Percentiles rank a stretch among this genome's conserved stretches.
phyloP scores from a whole-genome alignment of 371 early-diverging fungal genomes.

The Rhizopus arrhizus region DNA sequence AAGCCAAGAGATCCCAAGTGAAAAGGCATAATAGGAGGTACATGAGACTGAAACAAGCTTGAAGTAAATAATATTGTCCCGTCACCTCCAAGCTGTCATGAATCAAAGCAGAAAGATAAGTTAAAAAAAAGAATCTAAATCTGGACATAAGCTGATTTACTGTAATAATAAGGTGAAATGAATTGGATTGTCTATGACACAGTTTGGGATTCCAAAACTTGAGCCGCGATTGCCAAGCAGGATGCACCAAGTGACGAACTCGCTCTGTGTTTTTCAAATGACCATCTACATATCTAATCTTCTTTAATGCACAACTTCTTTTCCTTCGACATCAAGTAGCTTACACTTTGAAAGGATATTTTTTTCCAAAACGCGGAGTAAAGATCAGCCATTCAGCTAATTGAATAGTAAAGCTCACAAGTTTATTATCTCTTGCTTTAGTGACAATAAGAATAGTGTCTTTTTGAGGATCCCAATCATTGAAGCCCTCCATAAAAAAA shows the following conservation, averaged over 20 bases:
- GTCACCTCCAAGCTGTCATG: conserved; percentile 77
- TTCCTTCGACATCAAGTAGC: conserved; percentile 13
- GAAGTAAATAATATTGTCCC: conserved; percentile 86
- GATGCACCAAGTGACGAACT: conserved; percentile 54
- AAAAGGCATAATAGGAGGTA: conserved; percentile 90
- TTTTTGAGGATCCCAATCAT: conserved; percentile 40
- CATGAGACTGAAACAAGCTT: conserved; percentile 85
- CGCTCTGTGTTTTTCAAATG: conserved; percentile 55
- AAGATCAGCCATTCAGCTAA: conserved; percentile 77
- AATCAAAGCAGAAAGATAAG: neutral
- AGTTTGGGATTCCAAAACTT: conserved; percentile 80
- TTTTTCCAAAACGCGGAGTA: conserved; percentile 47
- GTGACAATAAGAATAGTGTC: conserved; percentile 78
- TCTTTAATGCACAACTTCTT: neutral
- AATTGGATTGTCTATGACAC: conserved; percentile 64
- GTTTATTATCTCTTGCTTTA: conserved; percentile 76
- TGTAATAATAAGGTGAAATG: conserved; percentile 76
- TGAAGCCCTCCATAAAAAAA: neutral
- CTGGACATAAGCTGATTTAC: conserved; percentile 33
- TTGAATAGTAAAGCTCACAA: conserved; percentile 75
- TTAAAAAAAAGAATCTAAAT: neutral
- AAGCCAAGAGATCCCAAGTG: conserved; percentile 90
- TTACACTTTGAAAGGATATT: conserved; percentile 66
- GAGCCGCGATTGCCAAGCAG: conserved; percentile 49
- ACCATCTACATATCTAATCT: conserved; percentile 63